These are phyloP conservation scores for Pseudozyma sp. DNA, from an alignment of 1,284 basidiomycete genomes.

Conservation along the genomic window DNA sequence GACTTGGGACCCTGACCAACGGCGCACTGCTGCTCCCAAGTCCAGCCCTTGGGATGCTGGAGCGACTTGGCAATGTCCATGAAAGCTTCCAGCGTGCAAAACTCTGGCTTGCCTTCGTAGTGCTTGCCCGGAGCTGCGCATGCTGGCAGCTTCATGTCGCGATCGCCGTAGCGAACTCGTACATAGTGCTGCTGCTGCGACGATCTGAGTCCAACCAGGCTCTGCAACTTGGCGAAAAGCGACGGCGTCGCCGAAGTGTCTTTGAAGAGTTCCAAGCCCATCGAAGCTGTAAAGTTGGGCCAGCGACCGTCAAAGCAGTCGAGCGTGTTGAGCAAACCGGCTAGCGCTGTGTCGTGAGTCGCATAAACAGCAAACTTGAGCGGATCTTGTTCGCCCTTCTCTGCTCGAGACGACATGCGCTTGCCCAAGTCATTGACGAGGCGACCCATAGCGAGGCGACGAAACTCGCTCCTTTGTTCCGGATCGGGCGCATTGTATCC, in stretches of 20 bases:
- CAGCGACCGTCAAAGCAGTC: constrained; percentile 82
- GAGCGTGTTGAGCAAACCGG: constrained; percentile 77
- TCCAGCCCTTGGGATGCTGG: constrained; percentile 54
- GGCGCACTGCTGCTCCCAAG: constrained; percentile 60
- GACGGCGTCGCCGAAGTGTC: constrained; percentile 32
- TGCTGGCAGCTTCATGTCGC: constrained; percentile 75
- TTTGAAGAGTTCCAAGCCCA: constrained; percentile 62
- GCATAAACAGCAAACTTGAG: constrained; percentile 71
- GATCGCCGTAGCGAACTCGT: constrained; percentile 81
- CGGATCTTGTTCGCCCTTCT: constrained; percentile 39
- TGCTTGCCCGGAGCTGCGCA: constrained; percentile 79
- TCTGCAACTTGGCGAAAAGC: constrained; percentile 18
- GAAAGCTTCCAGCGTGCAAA: constrained; percentile 81
- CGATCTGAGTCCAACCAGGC: constrained; percentile 13
- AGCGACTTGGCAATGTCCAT: constrained; percentile 65
- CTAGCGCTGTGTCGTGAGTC: constrained; percentile 77
- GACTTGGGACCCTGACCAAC: constrained; percentile 46
- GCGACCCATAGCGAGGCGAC: constrained; percentile 80
- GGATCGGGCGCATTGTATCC: constrained; percentile 69
- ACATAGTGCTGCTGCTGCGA: constrained; percentile 70
- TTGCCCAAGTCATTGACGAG: constrained; percentile 76
- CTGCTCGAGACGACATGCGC: constrained; percentile 72
- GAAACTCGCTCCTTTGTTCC: constrained; percentile 74
- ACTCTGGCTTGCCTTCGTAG: constrained; percentile 78
- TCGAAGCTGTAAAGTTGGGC: constrained; percentile 60